phyloP scores from a whole-genome alignment of 306 rosid species.

The Fragaria nilgerrensis region DNA sequence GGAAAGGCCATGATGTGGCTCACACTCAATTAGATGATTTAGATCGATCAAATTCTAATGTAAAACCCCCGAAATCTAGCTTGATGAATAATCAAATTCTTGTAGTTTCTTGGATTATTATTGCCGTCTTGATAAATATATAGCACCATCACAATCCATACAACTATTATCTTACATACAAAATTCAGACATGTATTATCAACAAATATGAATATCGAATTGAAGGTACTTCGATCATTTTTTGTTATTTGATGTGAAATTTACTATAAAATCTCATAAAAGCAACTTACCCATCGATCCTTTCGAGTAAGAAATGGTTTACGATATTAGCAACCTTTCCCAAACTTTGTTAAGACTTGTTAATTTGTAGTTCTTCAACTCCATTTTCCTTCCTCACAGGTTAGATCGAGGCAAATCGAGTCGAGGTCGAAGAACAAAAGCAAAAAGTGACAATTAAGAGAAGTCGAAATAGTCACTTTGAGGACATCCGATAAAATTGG shows the following conservation, averaged over 20 bases:
- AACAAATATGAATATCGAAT: too few relatives aligned
- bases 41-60: not conserved
- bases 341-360: too few relatives aligned
- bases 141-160: not conserved
- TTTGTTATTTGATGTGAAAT: not conserved
- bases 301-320: too few relatives aligned
- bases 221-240: not conserved
- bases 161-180: too few relatives aligned
- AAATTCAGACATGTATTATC: not conserved
- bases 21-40: not conserved
- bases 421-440: not conserved
- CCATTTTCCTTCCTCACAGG: not conserved
- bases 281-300: too few relatives aligned
- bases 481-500: too few relatives aligned
- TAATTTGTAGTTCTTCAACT: too few relatives aligned
- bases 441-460: too few relatives aligned
- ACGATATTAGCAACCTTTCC: too few relatives aligned
- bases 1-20: slow-evolving; percentile 34
- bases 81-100: not conserved
- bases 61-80: not conserved
- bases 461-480: too few relatives aligned
- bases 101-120: not conserved
- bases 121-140: not conserved
- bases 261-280: too few relatives aligned
- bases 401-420: not conserved